Base-by-base conservation (phyloP, 2,329 filamentous ascomycete species). In the Fusarium zealandicum region DNA sequence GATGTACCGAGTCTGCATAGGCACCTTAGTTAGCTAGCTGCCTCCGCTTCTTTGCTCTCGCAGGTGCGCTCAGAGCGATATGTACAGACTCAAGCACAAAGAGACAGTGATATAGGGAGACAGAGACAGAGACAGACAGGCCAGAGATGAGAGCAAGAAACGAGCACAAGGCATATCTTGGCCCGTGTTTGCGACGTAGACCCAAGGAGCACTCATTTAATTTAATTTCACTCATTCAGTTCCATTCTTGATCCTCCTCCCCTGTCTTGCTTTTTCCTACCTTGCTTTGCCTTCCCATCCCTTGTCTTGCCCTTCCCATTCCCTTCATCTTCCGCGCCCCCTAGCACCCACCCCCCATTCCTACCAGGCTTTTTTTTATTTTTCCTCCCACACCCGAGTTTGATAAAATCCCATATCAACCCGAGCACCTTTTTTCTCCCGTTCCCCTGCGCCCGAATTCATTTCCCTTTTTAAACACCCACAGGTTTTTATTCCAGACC, bases 401-500 rank as follows among this genome's bases (percentile, higher is more conserved):
- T 67, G 63, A 59, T 64, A 66, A 67, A 62, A 67, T 37, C 47
- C 61, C 61, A 63, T 67, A 66, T 68, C 65, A 68, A 65, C 63
- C 63, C 61, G 57, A 66, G 61, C 66, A 63, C 54, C 54, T 59
- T 67, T 56, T 67, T 59, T 56, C 52, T 56, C 53, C 52, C 17
- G 32, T 27, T 51, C 12, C 39, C 45, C 46, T 64, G 45, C 51
- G 56, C 52, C 61, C 51, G 33, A 65, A 57, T 58, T 55, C 51
- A 54, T 54, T 59, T 63, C 61, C 54, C 59, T 61, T 57, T 38
- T 58, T 47, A 57, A 56, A 51, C 63, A 59, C 65, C 61, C 65
- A 65, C 59, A 63, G 59, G 51, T 40, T 53, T 52, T 64, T 53
- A 53, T 42, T 49, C 48, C 44, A 13, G 27, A 56, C 59, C 41